phyloP scores from a whole-genome alignment of 2,329 filamentous ascomycete genomes.

The Cytospora chrysosperma region DNA sequence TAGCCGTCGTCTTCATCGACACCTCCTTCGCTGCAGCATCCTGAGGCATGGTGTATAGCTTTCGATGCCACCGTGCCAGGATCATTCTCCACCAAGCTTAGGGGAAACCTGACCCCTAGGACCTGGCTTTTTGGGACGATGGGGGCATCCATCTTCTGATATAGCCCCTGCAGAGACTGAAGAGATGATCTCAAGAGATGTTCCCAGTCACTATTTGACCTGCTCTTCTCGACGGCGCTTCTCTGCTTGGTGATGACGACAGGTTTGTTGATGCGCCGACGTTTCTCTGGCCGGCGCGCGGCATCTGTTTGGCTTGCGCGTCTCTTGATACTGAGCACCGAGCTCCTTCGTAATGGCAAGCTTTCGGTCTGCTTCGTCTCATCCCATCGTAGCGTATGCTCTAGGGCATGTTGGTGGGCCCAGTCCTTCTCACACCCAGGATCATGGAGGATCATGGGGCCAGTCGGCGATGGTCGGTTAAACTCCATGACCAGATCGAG shows the following conservation, averaged over 20 bases:
- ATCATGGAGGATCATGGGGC: constrained; percentile 19
- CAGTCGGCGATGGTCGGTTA: constrained; percentile 11
- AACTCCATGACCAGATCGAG: constrained; percentile 19
- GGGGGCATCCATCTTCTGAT: constrained; percentile 5
- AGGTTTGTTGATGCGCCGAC: constrained; percentile 8
- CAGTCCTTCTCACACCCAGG: constrained; percentile 19
- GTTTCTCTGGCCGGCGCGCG: constrained; percentile 1
- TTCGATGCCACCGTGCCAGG: constrained; percentile 11
- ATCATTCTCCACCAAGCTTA: constrained; percentile 7
- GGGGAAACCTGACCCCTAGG: constrained; percentile 8
- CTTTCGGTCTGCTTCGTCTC: constrained; percentile 6
- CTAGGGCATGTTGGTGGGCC: constrained; percentile 19
- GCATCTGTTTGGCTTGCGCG: constrained; percentile 7
- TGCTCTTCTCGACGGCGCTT: constrained; percentile 7
- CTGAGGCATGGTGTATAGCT: constrained; percentile 19
- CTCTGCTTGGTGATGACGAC: constrained; percentile 6
- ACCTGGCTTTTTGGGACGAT: not conserved
- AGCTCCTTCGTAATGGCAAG: constrained; percentile 14
- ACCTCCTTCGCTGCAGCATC: constrained; percentile 14
- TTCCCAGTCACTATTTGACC: constrained; percentile 17
- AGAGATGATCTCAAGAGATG: constrained; percentile 14
- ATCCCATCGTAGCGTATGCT: constrained; percentile 9
- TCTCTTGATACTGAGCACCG: constrained; percentile 14
- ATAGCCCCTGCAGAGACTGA: constrained; percentile 15
- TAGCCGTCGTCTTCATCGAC: constrained; percentile 10